These are phyloP conservation scores for Cavenderia fasciculata DNA, from an alignment of 78 protist species.

Conservation along the genomic window DNA sequence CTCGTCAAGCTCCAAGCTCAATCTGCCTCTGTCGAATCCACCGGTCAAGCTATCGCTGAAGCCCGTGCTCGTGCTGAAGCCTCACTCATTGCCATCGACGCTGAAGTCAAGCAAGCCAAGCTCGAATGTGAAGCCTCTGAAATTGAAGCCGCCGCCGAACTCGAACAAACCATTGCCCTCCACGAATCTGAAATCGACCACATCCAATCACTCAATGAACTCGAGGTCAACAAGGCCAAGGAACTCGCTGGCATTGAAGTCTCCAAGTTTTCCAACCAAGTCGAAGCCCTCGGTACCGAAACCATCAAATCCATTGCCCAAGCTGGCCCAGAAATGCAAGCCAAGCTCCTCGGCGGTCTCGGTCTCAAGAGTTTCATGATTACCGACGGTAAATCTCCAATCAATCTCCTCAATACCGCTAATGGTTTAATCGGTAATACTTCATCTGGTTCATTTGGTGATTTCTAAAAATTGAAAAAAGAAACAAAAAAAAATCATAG, in stretches of 20 bases:
- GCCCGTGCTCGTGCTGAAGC: constrained; percentile 93
- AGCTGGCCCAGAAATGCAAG: constrained; percentile 93
- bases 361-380: constrained; percentile 86
- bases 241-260: constrained; percentile 77
- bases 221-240: constrained; percentile 82
- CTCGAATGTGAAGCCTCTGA: constrained; percentile 84
- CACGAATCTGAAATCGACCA: constrained; percentile 74
- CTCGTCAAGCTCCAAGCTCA: constrained; percentile 87
- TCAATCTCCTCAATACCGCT: constrained; percentile 94
- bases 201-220: constrained; percentile 41
- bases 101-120: constrained; percentile 86
- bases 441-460: too few species aligned
- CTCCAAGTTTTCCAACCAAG: constrained; percentile 18
- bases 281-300: constrained; percentile 85
- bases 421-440: constrained; percentile 72
- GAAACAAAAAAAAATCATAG: too few species aligned
- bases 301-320: constrained; percentile 86
- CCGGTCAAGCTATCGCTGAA: constrained; percentile 91
- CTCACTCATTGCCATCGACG: constrained; percentile 83
- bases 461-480: too few species aligned
- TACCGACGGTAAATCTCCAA: constrained; percentile 91
- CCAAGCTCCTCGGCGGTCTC: constrained; percentile 83
- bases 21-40: constrained; percentile 81
- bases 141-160: constrained; percentile 84
- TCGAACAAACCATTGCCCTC: constrained; percentile 63